Percentiles rank a stretch among this genome's conserved stretches.
phyloP scores from a whole-genome alignment of 345 rosid species.

The Diplotaxis tenuifolia region DNA sequence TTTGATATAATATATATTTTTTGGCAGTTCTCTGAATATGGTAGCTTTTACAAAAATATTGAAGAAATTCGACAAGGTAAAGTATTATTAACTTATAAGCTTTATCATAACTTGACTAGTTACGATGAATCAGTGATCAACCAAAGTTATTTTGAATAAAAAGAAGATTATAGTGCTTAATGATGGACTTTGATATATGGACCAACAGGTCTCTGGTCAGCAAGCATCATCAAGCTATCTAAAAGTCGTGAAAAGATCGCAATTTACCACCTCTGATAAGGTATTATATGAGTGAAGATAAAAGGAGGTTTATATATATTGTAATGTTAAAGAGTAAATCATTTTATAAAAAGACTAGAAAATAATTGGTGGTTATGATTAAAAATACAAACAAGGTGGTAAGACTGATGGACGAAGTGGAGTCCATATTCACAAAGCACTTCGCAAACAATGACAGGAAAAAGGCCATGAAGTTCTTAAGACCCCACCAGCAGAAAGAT shows the following conservation, averaged over 20 bases:
- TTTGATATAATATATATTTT: neutral
- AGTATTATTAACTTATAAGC: neutral
- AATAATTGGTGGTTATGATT: slow-evolving; percentile 2
- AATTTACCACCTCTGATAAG: slow-evolving; percentile 93
- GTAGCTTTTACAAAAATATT: slow-evolving; percentile 83
- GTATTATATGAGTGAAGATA: slow-evolving; percentile 37
- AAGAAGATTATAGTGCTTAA: slow-evolving; percentile 21
- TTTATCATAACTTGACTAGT: neutral
- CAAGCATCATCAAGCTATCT: slow-evolving; percentile 80
- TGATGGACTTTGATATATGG: slow-evolving; percentile 7
- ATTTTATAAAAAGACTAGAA: neutral
- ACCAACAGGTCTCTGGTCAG: slow-evolving; percentile 70
- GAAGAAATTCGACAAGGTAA: slow-evolving; percentile 97
- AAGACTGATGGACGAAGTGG: slow-evolving; percentile 96
- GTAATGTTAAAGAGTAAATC: slow-evolving; percentile 10
- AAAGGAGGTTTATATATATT: neutral
- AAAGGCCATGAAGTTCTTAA: slow-evolving; percentile 93
- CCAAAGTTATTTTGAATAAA: neutral
- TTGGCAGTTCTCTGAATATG: slow-evolving; percentile 79
- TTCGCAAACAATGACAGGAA: slow-evolving; percentile 94
- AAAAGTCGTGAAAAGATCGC: slow-evolving; percentile 77
- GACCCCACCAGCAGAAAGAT: slow-evolving; percentile 77
- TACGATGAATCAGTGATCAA: neutral
- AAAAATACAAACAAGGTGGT: slow-evolving; percentile 54
- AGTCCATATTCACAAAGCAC: slow-evolving; percentile 93